Evolutionary conservation across 441 rosid species (phyloP).

Genomic region (Omphalea diandra): DNA sequence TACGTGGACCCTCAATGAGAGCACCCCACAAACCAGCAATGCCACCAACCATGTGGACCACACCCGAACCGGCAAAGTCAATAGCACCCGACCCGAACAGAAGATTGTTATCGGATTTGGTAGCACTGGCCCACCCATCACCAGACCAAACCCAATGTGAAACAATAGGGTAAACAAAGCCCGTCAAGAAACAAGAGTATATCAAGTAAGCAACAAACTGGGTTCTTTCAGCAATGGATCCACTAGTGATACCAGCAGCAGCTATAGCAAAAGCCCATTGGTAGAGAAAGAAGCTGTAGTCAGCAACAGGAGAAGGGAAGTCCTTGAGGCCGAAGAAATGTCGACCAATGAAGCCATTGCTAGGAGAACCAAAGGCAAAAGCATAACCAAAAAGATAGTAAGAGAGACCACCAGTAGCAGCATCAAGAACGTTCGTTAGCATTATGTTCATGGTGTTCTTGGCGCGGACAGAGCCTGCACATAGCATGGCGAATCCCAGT

Average conservation of each 20-base stretch:
- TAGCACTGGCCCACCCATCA: slow-evolving; percentile 70
- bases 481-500: slow-evolving; percentile 90
- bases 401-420: slow-evolving; percentile 80
- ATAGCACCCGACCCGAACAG: slow-evolving; percentile 56
- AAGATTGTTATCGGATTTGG: slow-evolving; percentile 27
- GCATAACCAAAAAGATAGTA: slow-evolving; percentile 90
- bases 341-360: slow-evolving; percentile 76
- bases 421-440: slow-evolving; percentile 94
- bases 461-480: slow-evolving; percentile 90
- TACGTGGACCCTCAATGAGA: slow-evolving; percentile 79
- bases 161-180: slow-evolving; percentile 67
- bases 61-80: slow-evolving; percentile 77
- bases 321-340: slow-evolving; percentile 60
- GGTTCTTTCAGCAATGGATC: slow-evolving; percentile 71
- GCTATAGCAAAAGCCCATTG: slow-evolving; percentile 86
- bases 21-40: slow-evolving; percentile 78
- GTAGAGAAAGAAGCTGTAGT: slow-evolving; percentile 57
- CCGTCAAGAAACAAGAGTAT: slow-evolving; percentile 64
- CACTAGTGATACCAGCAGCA: slow-evolving; percentile 75
- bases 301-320: slow-evolving; percentile 40
- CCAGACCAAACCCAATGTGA: slow-evolving; percentile 71
- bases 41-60: slow-evolving; percentile 75
- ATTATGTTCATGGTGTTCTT: slow-evolving; percentile 92
- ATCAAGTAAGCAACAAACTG: slow-evolving; percentile 69
- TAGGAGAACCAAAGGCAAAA: slow-evolving; percentile 74